phyloP scores from a whole-genome alignment of 768 basidiomycete genomes.

The Auricularia cornea region DNA sequence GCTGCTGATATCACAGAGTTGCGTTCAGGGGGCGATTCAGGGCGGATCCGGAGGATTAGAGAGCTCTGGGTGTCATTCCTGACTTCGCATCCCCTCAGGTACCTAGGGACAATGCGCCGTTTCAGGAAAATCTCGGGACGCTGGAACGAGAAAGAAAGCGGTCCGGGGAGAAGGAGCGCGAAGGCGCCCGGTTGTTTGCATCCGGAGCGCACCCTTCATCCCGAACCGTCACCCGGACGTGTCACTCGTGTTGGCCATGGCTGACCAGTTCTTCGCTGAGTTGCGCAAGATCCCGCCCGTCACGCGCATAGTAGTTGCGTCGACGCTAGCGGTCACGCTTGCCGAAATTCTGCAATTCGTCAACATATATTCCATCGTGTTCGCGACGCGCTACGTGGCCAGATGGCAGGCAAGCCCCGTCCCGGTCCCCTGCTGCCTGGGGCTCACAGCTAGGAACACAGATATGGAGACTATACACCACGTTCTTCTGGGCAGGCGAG shows the following conservation, averaged over 20 bases:
- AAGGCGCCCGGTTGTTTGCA: no score
- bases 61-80: no score
- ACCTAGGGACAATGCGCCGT: no score
- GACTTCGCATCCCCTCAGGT: no score
- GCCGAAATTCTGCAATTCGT: slow-evolving; percentile 49
- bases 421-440: background rate
- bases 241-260: background rate
- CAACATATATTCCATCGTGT: slow-evolving; percentile 46
- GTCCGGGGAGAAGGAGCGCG: no score
- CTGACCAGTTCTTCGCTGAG: slow-evolving; percentile 29
- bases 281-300: slow-evolving; percentile 77
- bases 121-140: no score
- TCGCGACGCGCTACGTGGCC: slow-evolving; percentile 37
- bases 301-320: slow-evolving; percentile 59
- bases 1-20: no score
- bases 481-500: slow-evolving; percentile 65
- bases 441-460: slow-evolving; percentile 19
- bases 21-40: no score
- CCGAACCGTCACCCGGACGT: no score
- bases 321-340: slow-evolving; percentile 52
- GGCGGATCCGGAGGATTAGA: no score
- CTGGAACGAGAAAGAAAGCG: no score
- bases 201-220: no score
- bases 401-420: slow-evolving; percentile 43
- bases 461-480: slow-evolving; percentile 68